A percentile compares a stretch with the other conserved stretches of the same genome.
Evolutionary conservation across 1,284 basidiomycete genomes (phyloP).

Genomic region (Cutaneotrichosporon cutaneum): DNA sequence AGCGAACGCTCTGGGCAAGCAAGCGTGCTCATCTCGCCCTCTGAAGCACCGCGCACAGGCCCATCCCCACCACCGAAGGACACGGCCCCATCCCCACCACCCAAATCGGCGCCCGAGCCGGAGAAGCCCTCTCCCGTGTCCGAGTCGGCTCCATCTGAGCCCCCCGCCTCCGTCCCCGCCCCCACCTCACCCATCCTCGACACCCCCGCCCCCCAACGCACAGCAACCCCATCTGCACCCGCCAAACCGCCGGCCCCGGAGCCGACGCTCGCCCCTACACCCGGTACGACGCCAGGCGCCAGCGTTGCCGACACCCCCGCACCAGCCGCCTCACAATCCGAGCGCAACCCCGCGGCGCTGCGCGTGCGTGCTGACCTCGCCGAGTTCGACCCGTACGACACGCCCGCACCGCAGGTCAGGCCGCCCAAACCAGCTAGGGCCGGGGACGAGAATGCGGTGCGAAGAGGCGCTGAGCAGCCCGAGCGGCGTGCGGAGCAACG

Average conservation of each 20-base stretch:
- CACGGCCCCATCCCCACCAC: neutral
- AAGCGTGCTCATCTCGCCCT: neutral
- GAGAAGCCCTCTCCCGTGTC: too few relatives aligned
- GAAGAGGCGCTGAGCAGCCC: neutral
- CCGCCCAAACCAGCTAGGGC: neutral
- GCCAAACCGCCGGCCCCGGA: constrained; percentile 6
- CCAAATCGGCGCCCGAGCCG: neutral
- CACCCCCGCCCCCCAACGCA: constrained; percentile 12
- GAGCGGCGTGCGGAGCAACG: neutral
- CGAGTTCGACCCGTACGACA: constrained; percentile 50
- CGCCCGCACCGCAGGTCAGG: constrained; percentile 27
- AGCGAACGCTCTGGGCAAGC: neutral
- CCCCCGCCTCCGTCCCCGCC: neutral
- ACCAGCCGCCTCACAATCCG: too few relatives aligned
- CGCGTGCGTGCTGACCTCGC: constrained; percentile 30
- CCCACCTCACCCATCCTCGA: constrained; percentile 1
- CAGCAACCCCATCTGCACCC: neutral
- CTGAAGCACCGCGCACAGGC: neutral
- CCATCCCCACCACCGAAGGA: neutral
- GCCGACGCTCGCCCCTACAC: constrained; percentile 2
- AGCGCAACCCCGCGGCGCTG: neutral
- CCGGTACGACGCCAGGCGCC: constrained; percentile 13
- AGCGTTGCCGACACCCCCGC: neutral
- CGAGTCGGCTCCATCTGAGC: neutral
- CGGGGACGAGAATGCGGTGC: neutral